These are phyloP conservation scores for Carnegiea gigantea DNA, from an alignment of 179 eudicot species.

Conservation along the genomic window DNA sequence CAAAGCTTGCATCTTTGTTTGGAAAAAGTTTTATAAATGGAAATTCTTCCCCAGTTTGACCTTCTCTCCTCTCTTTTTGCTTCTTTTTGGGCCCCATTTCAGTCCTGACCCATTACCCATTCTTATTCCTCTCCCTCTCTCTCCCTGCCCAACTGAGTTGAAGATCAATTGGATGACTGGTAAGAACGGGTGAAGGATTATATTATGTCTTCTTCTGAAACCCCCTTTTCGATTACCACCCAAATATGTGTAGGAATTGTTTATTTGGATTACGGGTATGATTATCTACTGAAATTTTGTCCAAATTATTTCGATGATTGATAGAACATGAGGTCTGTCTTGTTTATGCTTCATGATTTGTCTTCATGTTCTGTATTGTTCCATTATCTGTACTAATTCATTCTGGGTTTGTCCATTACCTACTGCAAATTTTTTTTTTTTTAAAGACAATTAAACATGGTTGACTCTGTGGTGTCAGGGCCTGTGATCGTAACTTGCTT, in stretches of 20 bases:
- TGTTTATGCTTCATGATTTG: not conserved
- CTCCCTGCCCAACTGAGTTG: not conserved
- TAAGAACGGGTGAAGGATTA: not conserved
- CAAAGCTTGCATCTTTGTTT: not conserved
- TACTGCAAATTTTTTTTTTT: not conserved
- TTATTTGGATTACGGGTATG: not conserved
- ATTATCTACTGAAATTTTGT: not conserved
- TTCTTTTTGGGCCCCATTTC: not conserved
- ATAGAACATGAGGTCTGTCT: not conserved
- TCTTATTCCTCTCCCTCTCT: not conserved
- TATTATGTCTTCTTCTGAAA: not conserved
- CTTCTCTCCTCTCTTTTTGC: not conserved
- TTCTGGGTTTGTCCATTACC: not conserved
- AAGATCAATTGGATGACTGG: not conserved
- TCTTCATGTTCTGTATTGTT: not conserved
- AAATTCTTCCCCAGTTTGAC: conserved; percentile 8
- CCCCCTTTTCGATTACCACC: not conserved
- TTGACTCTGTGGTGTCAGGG: not conserved
- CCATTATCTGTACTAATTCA: too few relatives aligned
- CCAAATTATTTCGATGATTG: not conserved
- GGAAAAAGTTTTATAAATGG: not conserved
- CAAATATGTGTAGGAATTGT: not conserved
- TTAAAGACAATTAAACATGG: not conserved
- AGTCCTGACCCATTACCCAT: not conserved
- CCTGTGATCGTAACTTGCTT: not conserved